Conservation (phyloP, 208 protist species). For the Phytomonas sp. region DNA sequence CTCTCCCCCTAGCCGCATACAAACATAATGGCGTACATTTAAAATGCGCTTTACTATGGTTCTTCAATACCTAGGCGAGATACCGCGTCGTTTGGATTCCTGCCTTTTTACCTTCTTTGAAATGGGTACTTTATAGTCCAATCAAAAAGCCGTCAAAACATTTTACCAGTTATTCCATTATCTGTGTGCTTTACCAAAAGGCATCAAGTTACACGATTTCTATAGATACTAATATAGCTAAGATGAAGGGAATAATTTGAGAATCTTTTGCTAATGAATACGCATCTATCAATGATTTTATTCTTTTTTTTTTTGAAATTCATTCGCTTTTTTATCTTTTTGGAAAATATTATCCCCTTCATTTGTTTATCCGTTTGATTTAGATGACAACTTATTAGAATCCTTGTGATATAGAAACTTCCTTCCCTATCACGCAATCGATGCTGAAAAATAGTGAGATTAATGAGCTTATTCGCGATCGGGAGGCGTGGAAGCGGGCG, state of each 20-base stretch:
- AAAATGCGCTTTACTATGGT: not conserved
- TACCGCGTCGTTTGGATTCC: not conserved
- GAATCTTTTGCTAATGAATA: not conserved
- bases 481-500: conserved; percentile 36
- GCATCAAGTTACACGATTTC: not conserved
- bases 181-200: not conserved
- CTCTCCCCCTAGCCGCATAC: not conserved
- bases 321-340: not conserved
- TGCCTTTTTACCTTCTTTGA: not conserved
- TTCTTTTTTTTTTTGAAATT: not conserved
- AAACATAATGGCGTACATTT: not conserved
- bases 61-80: not conserved
- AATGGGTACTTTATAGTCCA: not conserved
- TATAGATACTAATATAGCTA: not conserved
- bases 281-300: not conserved
- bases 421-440: not conserved
- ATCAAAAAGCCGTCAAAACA: not conserved
- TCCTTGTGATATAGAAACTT: not conserved
- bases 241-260: not conserved
- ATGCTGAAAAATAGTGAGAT: conserved; percentile 16
- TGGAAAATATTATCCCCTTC: not conserved
- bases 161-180: not conserved
- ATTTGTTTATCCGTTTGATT: not conserved
- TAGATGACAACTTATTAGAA: not conserved
- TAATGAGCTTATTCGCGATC: conserved; percentile 41